Conservation (phyloP, 805 yeast genomes). For the Tetrapisispora fleetii region DNA sequence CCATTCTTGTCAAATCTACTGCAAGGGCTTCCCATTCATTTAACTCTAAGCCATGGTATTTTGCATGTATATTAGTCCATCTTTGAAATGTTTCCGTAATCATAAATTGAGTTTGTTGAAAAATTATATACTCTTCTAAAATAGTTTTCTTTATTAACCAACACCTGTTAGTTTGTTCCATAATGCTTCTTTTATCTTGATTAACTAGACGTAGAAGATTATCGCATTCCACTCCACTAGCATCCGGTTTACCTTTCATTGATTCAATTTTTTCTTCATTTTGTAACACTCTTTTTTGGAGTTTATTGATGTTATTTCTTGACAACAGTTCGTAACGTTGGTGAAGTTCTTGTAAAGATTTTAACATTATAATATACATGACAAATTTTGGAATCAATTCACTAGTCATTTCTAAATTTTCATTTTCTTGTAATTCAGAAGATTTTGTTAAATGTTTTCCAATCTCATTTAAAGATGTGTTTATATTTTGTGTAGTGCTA, state of each 20-base stretch:
- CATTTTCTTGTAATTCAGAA: constrained; percentile 31
- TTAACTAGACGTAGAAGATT: constrained; percentile 43
- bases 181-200: constrained; percentile 49
- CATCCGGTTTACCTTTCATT: constrained; percentile 57
- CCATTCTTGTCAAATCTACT: constrained; percentile 38
- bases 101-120: constrained; percentile 76
- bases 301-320: constrained; percentile 38
- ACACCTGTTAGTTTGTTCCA: constrained; percentile 57
- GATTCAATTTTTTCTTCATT: constrained; percentile 45
- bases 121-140: constrained; percentile 60
- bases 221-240: constrained; percentile 59
- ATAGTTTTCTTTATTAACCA: constrained; percentile 79
- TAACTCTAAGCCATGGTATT: constrained; percentile 45
- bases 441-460: constrained; percentile 29
- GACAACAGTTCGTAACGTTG: constrained; percentile 53
- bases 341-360: constrained; percentile 56
- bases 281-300: constrained; percentile 38
- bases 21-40: constrained; percentile 44
- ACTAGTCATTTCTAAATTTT: constrained; percentile 34
- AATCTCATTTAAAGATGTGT: constrained; percentile 40
- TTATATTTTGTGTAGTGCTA: constrained; percentile 33
- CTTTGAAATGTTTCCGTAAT: constrained; percentile 60
- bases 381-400: constrained; percentile 54
- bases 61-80: constrained; percentile 58
- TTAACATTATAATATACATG: constrained; percentile 51